Conservation (phyloP, 345 rosid species). For the Camelina hispida region DNA sequence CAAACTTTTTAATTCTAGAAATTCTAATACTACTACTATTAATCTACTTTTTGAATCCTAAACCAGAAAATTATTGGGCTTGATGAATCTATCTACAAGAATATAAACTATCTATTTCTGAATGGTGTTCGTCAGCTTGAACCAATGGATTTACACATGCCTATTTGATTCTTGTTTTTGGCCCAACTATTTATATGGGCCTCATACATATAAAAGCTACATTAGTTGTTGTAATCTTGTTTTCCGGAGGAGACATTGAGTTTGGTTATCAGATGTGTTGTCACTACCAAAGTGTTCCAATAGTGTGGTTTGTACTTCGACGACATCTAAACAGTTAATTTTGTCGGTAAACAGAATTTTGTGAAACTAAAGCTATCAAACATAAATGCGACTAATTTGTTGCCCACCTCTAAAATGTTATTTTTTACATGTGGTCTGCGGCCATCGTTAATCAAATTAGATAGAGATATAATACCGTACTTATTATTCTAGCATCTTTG, state of each 20-base stretch:
- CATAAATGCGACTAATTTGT: no score
- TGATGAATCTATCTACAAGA: neutral
- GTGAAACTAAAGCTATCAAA: no score
- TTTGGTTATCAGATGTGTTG: slow-evolving; percentile 6
- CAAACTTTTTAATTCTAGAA: neutral
- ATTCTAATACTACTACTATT: neutral
- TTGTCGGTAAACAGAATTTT: no score
- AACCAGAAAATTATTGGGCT: neutral
- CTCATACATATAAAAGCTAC: neutral
- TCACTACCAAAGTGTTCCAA: slow-evolving; percentile 4
- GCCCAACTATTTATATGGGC: neutral
- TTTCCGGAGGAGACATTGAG: neutral
- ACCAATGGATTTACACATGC: neutral
- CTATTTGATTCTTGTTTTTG: neutral
- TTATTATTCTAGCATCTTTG: no score
- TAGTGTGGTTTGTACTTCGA: no score
- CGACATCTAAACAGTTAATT: no score
- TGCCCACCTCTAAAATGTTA: no score
- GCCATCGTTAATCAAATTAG: no score
- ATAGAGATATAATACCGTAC: no score
- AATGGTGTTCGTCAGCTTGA: neutral
- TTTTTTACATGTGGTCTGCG: no score
- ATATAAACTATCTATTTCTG: neutral
- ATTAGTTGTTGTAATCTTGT: no score
- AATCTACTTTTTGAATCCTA: neutral